Percentiles rank a stretch among this genome's conserved stretches.
Evolutionary conservation across 805 yeast species (phyloP).

Genomic region (Candida quercuum): DNA sequence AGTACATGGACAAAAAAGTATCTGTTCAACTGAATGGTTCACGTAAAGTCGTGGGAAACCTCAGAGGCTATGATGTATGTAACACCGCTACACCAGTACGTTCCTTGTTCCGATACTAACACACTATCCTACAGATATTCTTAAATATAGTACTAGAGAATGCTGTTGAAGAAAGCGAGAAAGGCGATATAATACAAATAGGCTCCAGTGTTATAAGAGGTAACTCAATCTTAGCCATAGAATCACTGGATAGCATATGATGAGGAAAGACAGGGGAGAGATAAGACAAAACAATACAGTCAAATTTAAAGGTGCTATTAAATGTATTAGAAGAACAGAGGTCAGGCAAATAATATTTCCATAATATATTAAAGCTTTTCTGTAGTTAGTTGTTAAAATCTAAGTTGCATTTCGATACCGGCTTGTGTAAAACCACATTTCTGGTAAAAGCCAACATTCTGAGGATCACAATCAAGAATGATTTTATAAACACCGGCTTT

Average conservation of each 20-base stretch:
- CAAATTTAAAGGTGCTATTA: not conserved
- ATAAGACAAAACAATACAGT: not conserved
- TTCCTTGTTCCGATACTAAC: not conserved
- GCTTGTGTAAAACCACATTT: constrained; percentile 73
- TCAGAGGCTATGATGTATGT: constrained; percentile 76
- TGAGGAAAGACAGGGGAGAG: not conserved
- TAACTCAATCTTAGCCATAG: constrained; percentile 69
- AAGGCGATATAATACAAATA: constrained; percentile 43
- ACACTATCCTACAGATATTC: constrained; percentile 38
- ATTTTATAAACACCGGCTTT: constrained; percentile 76
- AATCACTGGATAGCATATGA: constrained; percentile 28
- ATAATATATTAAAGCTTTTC: not conserved
- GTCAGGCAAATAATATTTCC: too few relatives aligned
- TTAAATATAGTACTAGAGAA: constrained; percentile 67
- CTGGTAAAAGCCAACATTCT: constrained; percentile 79
- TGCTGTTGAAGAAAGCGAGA: constrained; percentile 53
- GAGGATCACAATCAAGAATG: constrained; percentile 82
- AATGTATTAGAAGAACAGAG: too few relatives aligned
- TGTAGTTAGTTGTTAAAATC: constrained; percentile 26
- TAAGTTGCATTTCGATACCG: constrained; percentile 64
- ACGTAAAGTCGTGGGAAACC: constrained; percentile 70
- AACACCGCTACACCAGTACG: not conserved
- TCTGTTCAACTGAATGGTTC: constrained; percentile 73
- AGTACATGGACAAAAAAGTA: constrained; percentile 77
- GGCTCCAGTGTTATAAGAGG: constrained; percentile 78